Evolutionary conservation across 192 early-diverging fungal genomes (phyloP), one percentile per base, ranked within the genome.

Genomic region (Powellomyces hirtus): DNA sequence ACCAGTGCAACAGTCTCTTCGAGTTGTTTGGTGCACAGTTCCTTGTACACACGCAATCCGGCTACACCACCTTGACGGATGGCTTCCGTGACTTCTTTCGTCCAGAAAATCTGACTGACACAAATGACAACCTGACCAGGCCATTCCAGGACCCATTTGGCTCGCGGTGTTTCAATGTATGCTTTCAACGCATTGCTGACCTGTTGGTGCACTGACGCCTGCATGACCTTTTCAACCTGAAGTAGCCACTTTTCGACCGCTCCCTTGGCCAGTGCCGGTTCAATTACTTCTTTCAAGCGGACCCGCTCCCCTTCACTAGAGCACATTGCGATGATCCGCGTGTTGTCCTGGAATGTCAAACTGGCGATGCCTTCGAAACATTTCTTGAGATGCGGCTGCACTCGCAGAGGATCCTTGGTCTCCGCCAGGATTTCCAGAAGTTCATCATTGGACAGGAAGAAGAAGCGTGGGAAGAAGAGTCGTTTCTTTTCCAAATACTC

Each of bases 401-500:
- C 84, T 6, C 81, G 64, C 44, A 80, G 59, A 4, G 84, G 84
- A 64, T 86, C 81, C 58, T 85, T 86, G 13, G 84, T 86, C 61
- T 86, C 81, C 3, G 84, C 81, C 31, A 86, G 52, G 52, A 86
- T 86, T 55, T 86, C 84, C 22, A 86, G 72, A 13, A 86, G 71
- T 60, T 86, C 84, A 51, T 86, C 84, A 67, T 86, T 86, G 7
- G 82, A 85, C 20, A 86, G 65, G 72, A 86, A 86, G 66, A 84
- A 86, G 79, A 86, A 86, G 11, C 84, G 72, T 16, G 84, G 84
- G 70, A 86, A 86, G 64, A 86, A 83, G 0, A 86, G 66, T 11
- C 84, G 73, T 62, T 86, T 86, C 68, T 83, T 84, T 57, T 86
- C 84, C 31, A 86, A 65, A 58, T 86, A 86, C n/a, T 86, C 84